Evolutionary conservation across 306 rosid species (phyloP).

Genomic region (Quercus gilva): DNA sequence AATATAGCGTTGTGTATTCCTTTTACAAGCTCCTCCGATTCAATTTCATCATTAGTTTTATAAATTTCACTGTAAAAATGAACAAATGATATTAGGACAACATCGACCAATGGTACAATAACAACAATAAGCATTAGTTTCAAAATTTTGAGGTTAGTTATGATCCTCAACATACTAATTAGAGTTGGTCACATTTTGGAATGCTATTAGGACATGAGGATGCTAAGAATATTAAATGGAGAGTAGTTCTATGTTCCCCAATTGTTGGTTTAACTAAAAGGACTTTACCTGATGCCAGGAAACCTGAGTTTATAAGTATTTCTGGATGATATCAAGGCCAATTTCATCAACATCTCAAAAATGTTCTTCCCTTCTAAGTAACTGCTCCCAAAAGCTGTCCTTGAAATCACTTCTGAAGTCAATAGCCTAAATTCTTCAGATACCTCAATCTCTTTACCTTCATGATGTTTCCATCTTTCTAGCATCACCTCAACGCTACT

Average conservation of each 20-base stretch:
- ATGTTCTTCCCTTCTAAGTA: constrained; percentile 24
- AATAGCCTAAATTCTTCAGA: constrained; percentile 24
- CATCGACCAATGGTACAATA: no score
- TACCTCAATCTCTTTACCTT: constrained; percentile 31
- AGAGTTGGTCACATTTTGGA: no score
- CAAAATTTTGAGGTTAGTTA: no score
- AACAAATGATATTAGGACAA: neutral
- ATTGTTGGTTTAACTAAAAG: no score
- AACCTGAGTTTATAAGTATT: neutral
- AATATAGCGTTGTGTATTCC: constrained; percentile 2
- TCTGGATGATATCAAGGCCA: constrained; percentile 1
- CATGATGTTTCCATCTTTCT: constrained; percentile 16
- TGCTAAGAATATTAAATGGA: neutral
- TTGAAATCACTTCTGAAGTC: constrained; percentile 27
- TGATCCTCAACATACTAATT: no score
- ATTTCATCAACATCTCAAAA: constrained; percentile 15
- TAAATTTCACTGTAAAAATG: constrained; percentile 14
- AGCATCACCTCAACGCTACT: constrained; percentile 19
- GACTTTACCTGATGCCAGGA: constrained; percentile 21
- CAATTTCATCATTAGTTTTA: constrained; percentile 20
- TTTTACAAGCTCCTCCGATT: constrained; percentile 7
- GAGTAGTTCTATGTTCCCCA: neutral
- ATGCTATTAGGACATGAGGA: no score
- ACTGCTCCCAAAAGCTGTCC: constrained; percentile 32
- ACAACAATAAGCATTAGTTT: no score